Percentiles rank a stretch among this genome's conserved stretches.
Conservation (phyloP, 805 yeast genomes). For the Zygosaccharomyces kombuchaensis region DNA sequence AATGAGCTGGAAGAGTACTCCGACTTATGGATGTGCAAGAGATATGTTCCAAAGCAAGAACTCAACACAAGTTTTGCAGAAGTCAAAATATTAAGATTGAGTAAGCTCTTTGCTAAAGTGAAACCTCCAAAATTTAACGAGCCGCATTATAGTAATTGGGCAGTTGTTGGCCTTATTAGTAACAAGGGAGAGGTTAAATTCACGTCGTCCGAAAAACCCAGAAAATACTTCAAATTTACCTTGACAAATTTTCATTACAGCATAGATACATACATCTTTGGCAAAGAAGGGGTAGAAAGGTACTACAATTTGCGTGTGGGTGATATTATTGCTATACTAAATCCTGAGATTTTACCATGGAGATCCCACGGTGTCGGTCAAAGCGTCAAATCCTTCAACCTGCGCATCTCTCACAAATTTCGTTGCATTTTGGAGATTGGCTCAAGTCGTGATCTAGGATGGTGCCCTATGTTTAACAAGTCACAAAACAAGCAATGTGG, state of each 20-base stretch:
- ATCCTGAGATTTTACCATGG: slow-evolving; percentile 58
- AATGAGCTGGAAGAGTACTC: slow-evolving; percentile 47
- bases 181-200: slow-evolving; percentile 50
- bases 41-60: slow-evolving; percentile 42
- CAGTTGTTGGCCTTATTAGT: slow-evolving; percentile 66
- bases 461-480: slow-evolving; percentile 50
- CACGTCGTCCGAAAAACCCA: slow-evolving; percentile 39
- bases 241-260: slow-evolving; percentile 65
- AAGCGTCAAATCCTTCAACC: slow-evolving; percentile 43
- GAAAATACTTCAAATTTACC: slow-evolving; percentile 56
- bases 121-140: slow-evolving; percentile 63
- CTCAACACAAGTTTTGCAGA: slow-evolving; percentile 42
- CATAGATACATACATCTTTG: slow-evolving; percentile 60
- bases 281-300: slow-evolving; percentile 54
- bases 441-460: slow-evolving; percentile 58
- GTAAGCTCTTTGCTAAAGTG: slow-evolving; percentile 60
- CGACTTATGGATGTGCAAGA: slow-evolving; percentile 39
- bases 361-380: slow-evolving; percentile 23
- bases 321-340: slow-evolving; percentile 66
- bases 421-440: slow-evolving; percentile 71
- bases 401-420: slow-evolving; percentile 48
- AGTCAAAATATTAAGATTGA: slow-evolving; percentile 53
- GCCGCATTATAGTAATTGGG: slow-evolving; percentile 74
- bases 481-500: slow-evolving; percentile 52
- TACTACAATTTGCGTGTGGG: slow-evolving; percentile 75